A percentile compares a stretch with the other conserved stretches of the same genome.
Conservation (phyloP, 345 rosid species). For the Carallia pectinifolia region DNA sequence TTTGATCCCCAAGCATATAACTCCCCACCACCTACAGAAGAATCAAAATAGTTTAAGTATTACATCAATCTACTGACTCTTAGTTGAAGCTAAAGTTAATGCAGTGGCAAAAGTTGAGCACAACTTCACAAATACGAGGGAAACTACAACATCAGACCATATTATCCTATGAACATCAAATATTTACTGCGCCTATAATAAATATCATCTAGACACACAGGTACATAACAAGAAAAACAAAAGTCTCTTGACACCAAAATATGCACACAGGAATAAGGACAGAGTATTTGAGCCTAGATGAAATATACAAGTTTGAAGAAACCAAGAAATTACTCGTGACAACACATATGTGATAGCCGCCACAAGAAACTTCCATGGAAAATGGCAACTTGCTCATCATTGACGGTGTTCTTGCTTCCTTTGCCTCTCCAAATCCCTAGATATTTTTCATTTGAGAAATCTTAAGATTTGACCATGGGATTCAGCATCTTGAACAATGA, state of each 20-base stretch:
- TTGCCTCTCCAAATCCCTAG: slow-evolving; percentile 57
- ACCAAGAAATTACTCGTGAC: slow-evolving; percentile 58
- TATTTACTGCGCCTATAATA: background rate
- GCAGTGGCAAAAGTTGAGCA: too few relatives aligned
- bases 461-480: background rate
- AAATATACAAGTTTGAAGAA: background rate
- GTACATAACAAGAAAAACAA: background rate
- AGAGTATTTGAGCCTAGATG: background rate
- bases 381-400: slow-evolving; percentile 52
- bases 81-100: background rate
- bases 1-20: slow-evolving; percentile 88
- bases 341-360: slow-evolving; percentile 91
- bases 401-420: slow-evolving; percentile 54
- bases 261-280: background rate
- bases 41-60: background rate
- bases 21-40: slow-evolving; percentile 63
- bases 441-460: slow-evolving; percentile 17
- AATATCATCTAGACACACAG: background rate
- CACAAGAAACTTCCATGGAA: slow-evolving; percentile 80
- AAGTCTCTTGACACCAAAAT: background rate
- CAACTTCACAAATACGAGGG: too few relatives aligned
- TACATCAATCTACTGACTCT: background rate
- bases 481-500: slow-evolving; percentile 10
- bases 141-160: too few relatives aligned
- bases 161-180: too few relatives aligned